These are phyloP conservation scores for Acanthamoeba royreba DNA, from an alignment of 208 protist species.

Conservation along the genomic window DNA sequence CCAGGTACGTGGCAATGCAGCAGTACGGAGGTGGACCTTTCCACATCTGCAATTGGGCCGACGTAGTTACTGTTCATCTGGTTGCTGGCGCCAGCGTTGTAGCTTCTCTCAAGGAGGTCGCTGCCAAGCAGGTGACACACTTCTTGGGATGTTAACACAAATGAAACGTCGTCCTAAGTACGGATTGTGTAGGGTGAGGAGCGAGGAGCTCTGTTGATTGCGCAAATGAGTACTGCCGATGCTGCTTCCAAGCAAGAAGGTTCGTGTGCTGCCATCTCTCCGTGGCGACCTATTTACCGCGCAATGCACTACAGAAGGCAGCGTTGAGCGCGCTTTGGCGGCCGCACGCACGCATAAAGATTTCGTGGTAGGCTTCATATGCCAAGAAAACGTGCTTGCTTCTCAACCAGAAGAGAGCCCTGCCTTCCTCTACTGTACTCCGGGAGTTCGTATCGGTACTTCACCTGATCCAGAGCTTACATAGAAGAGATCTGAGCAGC, in stretches of 20 bases:
- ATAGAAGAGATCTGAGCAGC: too few species aligned
- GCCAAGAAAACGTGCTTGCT: slow-evolving; percentile 54
- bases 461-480: too few species aligned
- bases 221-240: slow-evolving; percentile 45
- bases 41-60: slow-evolving; percentile 78
- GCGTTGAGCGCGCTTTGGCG: not conserved
- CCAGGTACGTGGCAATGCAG: slow-evolving; percentile 53
- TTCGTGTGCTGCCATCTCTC: not conserved
- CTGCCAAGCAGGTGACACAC: slow-evolving; percentile 44
- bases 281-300: not conserved
- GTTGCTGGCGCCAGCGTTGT: slow-evolving; percentile 59
- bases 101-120: slow-evolving; percentile 1
- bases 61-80: slow-evolving; percentile 77
- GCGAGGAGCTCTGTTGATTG: slow-evolving; percentile 32
- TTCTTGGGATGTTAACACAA: slow-evolving; percentile 55
- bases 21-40: slow-evolving; percentile 82
- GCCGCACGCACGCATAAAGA: slow-evolving; percentile 61
- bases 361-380: slow-evolving; percentile 83
- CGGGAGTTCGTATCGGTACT: slow-evolving; percentile 35
- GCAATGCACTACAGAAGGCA: not conserved
- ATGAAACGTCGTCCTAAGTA: slow-evolving; percentile 67
- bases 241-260: slow-evolving; percentile 36
- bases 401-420: not conserved
- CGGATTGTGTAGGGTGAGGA: slow-evolving; percentile 55
- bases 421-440: slow-evolving; percentile 36